These are phyloP conservation scores for Dimargaris xerosporica DNA, from an alignment of 192 early-diverging fungal genomes.

Conservation along the genomic window DNA sequence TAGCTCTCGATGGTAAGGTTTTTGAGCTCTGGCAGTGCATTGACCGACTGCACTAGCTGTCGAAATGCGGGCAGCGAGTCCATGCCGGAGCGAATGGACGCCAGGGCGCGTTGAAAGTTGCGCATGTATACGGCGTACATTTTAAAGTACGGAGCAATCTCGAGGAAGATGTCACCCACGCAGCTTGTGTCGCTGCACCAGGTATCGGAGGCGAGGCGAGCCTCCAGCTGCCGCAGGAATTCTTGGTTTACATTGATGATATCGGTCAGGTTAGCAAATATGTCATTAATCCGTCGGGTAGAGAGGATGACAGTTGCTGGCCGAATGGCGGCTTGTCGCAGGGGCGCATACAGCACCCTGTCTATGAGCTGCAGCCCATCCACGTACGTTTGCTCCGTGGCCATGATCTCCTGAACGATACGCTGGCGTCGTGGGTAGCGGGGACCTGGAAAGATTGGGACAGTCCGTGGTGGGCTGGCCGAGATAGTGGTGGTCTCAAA, in stretches of 20 bases:
- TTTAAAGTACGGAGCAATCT: slow-evolving; percentile 30
- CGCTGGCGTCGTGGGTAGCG: no score
- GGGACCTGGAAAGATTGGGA: no score
- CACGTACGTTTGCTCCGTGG: slow-evolving; percentile 78
- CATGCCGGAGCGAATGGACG: slow-evolving; percentile 22
- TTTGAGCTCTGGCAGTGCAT: slow-evolving; percentile 23
- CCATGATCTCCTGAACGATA: slow-evolving; percentile 63
- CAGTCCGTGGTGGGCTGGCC: no score
- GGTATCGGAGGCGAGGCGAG: slow-evolving; percentile 24
- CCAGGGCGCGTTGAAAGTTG: slow-evolving; percentile 33
- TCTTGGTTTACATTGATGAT: slow-evolving; percentile 41
- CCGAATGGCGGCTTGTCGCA: background rate
- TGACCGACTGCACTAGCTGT: slow-evolving; percentile 23
- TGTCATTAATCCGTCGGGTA: slow-evolving; percentile 38
- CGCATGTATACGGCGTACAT: slow-evolving; percentile 37
- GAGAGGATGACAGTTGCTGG: slow-evolving; percentile 22
- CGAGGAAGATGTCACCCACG: slow-evolving; percentile 29
- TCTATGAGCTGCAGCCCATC: slow-evolving; percentile 42
- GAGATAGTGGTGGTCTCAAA: no score
- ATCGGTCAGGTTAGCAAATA: slow-evolving; percentile 53
- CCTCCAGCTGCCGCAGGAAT: slow-evolving; percentile 40
- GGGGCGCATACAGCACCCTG: slow-evolving; percentile 19
- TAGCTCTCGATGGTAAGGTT: slow-evolving; percentile 34
- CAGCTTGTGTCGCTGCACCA: slow-evolving; percentile 19
- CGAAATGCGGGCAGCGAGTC: slow-evolving; percentile 21